Evolutionary conservation across 2,329 filamentous ascomycete genomes (phyloP).

Genomic region (Didymellaceae sp.): DNA sequence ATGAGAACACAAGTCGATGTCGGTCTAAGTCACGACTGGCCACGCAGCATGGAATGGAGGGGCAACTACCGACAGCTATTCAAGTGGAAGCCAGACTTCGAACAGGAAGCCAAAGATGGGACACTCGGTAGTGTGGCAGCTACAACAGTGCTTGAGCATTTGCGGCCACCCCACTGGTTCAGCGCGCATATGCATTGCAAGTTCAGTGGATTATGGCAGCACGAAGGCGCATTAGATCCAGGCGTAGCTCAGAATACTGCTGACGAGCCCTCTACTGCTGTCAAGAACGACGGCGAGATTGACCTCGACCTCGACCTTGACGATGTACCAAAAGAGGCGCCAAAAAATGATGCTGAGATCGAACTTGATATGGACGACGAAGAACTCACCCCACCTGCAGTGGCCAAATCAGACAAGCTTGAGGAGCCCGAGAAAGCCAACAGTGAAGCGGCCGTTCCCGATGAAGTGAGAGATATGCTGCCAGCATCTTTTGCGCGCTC

Average conservation of each 20-base stretch:
- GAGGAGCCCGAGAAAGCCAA: slow-evolving; percentile 16
- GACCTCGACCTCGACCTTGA: slow-evolving; percentile 62
- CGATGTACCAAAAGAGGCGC: slow-evolving; percentile 42
- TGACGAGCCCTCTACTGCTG: slow-evolving; percentile 1
- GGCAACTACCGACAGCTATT: slow-evolving; percentile 76
- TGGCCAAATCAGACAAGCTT: slow-evolving; percentile 9
- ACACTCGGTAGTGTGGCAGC: slow-evolving; percentile 82
- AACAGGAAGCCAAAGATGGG: slow-evolving; percentile 75
- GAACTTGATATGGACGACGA: slow-evolving; percentile 53
- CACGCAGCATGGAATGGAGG: slow-evolving; percentile 77
- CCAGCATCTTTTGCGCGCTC: slow-evolving; percentile 72
- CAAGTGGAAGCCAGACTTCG: slow-evolving; percentile 74
- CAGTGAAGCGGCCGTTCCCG: slow-evolving; percentile 55
- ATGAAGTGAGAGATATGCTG: slow-evolving; percentile 73
- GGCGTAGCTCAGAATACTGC: slow-evolving; percentile 6
- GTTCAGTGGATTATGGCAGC: slow-evolving; percentile 69
- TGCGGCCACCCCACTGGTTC: slow-evolving; percentile 89
- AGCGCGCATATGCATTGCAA: slow-evolving; percentile 89
- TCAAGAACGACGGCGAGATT: slow-evolving; percentile 65
- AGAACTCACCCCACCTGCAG: slow-evolving; percentile 12
- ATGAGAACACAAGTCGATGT: slow-evolving; percentile 88
- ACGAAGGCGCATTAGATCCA: slow-evolving; percentile 45
- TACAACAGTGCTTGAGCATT: slow-evolving; percentile 76
- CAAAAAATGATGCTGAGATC: slow-evolving; percentile 45
- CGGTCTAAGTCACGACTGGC: slow-evolving; percentile 96